Evolutionary conservation across 2,329 filamentous ascomycete genomes (phyloP).

Genomic region (Diatrype stigma): DNA sequence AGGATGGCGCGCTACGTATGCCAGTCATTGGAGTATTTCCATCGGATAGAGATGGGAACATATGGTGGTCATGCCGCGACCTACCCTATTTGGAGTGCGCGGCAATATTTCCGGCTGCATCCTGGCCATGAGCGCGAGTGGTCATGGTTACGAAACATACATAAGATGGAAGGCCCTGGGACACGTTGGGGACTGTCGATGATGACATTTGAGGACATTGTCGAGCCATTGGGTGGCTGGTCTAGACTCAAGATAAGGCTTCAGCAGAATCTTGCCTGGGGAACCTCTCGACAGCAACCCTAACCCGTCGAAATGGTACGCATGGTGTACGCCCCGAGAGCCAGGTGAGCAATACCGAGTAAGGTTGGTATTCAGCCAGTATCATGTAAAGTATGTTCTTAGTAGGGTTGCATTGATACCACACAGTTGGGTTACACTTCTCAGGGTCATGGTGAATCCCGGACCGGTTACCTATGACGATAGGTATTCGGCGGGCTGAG

Average conservation of each 20-base stretch:
- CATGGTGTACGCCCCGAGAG: no score
- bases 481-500: no score
- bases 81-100: constrained; percentile 16
- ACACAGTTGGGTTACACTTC: no score
- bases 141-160: constrained; percentile 13
- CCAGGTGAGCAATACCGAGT: no score
- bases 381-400: no score
- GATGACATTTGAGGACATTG: constrained; percentile 15
- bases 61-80: constrained; percentile 13
- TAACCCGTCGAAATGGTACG: no score
- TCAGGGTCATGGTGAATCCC: no score
- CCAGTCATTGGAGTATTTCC: constrained; percentile 15
- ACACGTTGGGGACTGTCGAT: constrained; percentile 15
- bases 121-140: constrained; percentile 14
- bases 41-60: constrained; percentile 16
- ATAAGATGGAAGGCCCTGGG: constrained; percentile 13
- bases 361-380: no score
- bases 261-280: neutral
- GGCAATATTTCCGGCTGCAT: constrained; percentile 16
- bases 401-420: no score
- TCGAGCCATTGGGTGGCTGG: constrained; percentile 7
- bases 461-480: no score
- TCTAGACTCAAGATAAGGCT: neutral
- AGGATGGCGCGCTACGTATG: constrained; percentile 14
- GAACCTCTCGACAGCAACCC: no score